A percentile compares a stretch with the other conserved stretches of the same genome.
phyloP scores from a whole-genome alignment of 345 rosid genomes.

The Salix caprea region DNA sequence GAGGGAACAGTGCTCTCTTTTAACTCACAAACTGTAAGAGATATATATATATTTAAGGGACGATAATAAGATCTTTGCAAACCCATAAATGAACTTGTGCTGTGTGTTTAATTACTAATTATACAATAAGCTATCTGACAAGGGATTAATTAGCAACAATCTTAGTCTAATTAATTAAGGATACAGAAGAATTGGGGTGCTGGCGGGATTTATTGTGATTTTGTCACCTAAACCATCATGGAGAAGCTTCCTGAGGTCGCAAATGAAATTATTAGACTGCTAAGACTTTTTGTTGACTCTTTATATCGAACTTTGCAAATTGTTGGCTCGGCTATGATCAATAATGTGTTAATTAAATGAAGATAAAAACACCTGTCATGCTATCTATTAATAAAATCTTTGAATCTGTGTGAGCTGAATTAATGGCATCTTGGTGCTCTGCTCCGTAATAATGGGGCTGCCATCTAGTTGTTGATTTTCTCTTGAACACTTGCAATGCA shows the following conservation, averaged over 20 bases:
- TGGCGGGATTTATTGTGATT: background rate
- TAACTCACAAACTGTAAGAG: background rate
- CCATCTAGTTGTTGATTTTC: background rate
- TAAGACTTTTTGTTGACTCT: background rate
- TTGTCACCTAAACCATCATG: background rate
- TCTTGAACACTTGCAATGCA: background rate
- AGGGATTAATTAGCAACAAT: background rate
- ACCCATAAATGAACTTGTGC: conserved; percentile 6
- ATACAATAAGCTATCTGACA: background rate
- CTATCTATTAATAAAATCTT: background rate
- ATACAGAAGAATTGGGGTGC: background rate
- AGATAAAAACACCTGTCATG: too few relatives aligned
- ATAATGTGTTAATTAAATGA: background rate
- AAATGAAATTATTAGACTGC: background rate
- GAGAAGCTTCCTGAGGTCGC: background rate
- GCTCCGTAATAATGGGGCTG: background rate
- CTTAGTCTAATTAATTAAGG: conserved; percentile 15
- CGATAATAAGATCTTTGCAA: conserved; percentile 13
- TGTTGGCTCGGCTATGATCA: background rate
- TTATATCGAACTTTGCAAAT: background rate
- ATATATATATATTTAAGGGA: background rate
- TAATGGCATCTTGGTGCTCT: background rate
- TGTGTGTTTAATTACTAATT: background rate
- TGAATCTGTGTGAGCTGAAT: background rate
- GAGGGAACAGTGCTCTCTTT: conserved; percentile 34